Evolutionary conservation across 2,329 filamentous ascomycete species (phyloP), one percentile per base, ranked within the genome.

Genomic region (Ceratocystis ficicola): DNA sequence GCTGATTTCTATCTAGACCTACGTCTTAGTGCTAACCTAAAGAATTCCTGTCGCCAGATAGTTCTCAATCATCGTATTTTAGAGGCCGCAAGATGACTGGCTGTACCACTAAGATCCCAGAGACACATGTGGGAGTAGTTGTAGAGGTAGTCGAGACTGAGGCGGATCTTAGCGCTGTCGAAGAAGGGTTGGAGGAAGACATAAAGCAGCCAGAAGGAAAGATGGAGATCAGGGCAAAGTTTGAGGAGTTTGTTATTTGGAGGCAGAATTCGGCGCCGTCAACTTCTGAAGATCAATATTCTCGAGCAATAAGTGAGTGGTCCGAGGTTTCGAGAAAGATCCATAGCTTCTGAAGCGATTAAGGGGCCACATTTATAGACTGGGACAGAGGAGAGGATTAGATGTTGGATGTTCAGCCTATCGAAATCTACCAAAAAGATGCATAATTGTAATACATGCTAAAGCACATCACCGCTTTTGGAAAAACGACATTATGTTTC

Each of bases 401-500:
- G 55, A 36, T 36, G 22, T 36, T 36, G 28, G 15, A 36, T 15
- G 28, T 59, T 36, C 17, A 4, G 25, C n/a, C 55, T 59, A 59
- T 59, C 6, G 15, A 59, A 36, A 25, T 36, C 15, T 59, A 36
- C 36, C 12, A 22, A 36, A 30, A 36, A 8, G 10, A 59, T 20
- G 55, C 5, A 20, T 36, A 59, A 1, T 41, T 41, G 12, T 12
- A 41, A 59, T 59, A 20, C 48, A 20, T 8, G 55, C 22, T 41
- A 22, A 44, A 17, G 44, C 10, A 44, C 17, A 46, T 65, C 70
- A 88, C 72, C 91, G 94, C 78, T 95, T 96, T 52, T 82, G 81
- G 75, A 96, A 96, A 76, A 96, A 96, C 0, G 87, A 90, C 87
- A 92, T 95, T 72, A 96, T 95, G 73, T 81, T 95, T 2, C 91